Evolutionary conservation across 306 rosid genomes (phyloP), one percentile per base, ranked within the genome.

Genomic region (Vicia sativa): DNA sequence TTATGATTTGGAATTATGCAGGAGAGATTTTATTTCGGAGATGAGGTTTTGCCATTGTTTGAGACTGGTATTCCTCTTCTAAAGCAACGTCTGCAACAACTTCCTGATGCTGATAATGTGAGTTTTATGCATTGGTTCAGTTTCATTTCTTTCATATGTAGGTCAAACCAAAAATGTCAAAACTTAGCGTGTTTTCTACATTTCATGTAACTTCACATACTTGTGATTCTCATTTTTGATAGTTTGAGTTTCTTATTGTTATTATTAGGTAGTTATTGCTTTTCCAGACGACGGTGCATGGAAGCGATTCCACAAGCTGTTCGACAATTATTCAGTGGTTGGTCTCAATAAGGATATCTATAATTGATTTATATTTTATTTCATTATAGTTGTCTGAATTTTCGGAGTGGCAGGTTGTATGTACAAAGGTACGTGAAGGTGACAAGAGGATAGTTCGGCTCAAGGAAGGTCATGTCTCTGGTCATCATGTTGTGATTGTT

Each of bases 271-370:
- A 80, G 97, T 93, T 65, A 82, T 90, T 78, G 99, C 99, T 74
- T 90, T 93, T 81, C 99, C 97, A 0, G 97, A 93, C 55, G 97
- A 93, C 76, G 99, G 99, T 73, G 99, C 99, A 67, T 93, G 96
- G 97, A 93, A 93, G 83, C 83, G 99, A 73, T 93, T 86, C 77
- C 97, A 93, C 90, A 93, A 93, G 87, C 90, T 26, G 72, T 86
- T 93, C 65, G 96, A 90, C 65, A 81, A 79, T 21, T 93, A 75
- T 74, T 78, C 95, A 70, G 72, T 77, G 92, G 97, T 93, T 35
- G 35, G 87, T 79, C 62, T 73, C 49, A 23, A 13, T 50, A 43
- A 55, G 67, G 15, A 67, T 71, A 49, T 56, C 14, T 19, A 31
- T n/a, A 13, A 59, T 41, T 62, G 28, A 38, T 48, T 54, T 48